Evolutionary conservation across 1,139 yeast genomes (phyloP).

Genomic region (Zygosaccharomyces sapae): DNA sequence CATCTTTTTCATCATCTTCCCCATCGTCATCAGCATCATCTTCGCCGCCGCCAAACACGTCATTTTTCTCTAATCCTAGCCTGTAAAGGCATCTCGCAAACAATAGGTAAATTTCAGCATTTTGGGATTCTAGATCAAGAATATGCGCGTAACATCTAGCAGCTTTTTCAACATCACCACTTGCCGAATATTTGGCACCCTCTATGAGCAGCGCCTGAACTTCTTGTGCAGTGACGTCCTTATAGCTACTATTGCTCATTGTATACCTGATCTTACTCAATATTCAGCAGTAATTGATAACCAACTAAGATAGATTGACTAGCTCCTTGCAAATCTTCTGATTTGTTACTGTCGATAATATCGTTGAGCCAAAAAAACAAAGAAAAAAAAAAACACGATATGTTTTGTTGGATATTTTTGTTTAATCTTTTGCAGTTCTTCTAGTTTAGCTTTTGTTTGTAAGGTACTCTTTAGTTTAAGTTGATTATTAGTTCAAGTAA

Average conservation of each 20-base stretch:
- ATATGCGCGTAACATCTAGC: slow-evolving; percentile 72
- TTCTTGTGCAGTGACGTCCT: slow-evolving; percentile 7
- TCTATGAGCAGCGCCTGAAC: slow-evolving; percentile 45
- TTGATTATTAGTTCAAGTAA: background rate
- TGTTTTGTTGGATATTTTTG: background rate
- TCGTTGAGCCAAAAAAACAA: too few species aligned
- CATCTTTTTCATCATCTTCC: slow-evolving; percentile 18
- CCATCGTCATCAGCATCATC: slow-evolving; percentile 22
- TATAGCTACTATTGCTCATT: slow-evolving; percentile 1
- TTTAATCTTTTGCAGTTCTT: background rate
- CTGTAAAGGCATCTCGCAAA: slow-evolving; percentile 82
- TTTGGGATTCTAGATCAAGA: slow-evolving; percentile 51
- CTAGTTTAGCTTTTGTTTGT: background rate
- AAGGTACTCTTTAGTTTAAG: background rate
- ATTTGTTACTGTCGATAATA: background rate
- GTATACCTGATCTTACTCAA: background rate
- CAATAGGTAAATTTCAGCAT: slow-evolving; percentile 65
- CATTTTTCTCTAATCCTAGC: slow-evolving; percentile 69
- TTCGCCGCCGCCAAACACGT: slow-evolving; percentile 65
- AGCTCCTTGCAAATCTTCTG: background rate
- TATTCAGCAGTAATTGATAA: background rate
- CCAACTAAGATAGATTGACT: background rate
- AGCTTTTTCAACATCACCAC: slow-evolving; percentile 63
- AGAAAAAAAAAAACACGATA: background rate
- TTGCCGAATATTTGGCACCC: slow-evolving; percentile 60